Conservation (phyloP, 129 eudicot species). For the Rutidosis leptorrhynchoides region DNA sequence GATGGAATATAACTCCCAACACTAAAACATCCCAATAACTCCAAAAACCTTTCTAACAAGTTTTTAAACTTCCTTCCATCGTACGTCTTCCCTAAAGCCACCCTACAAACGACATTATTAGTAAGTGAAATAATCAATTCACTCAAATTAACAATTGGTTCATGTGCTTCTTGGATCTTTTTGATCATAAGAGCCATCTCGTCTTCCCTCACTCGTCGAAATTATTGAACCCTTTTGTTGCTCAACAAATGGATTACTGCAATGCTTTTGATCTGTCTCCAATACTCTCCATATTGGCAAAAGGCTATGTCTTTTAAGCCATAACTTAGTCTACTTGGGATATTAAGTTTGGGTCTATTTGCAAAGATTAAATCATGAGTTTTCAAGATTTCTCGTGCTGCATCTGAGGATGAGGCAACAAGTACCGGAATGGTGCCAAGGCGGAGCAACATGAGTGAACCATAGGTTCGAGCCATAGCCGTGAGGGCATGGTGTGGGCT, state of each 20-base stretch:
- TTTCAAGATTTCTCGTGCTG: constrained; percentile 47
- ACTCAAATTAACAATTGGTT: constrained; percentile 31
- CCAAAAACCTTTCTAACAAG: constrained; percentile 18
- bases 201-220: constrained; percentile 31
- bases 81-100: constrained; percentile 36
- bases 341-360: constrained; percentile 24
- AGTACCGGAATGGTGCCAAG: constrained; percentile 33
- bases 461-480: constrained; percentile 30
- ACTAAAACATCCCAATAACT: constrained; percentile 25
- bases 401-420: constrained; percentile 35
- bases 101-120: constrained; percentile 35
- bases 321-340: constrained; percentile 20
- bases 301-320: constrained; percentile 27
- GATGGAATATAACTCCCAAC: constrained; percentile 41
- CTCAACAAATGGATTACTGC: constrained; percentile 31
- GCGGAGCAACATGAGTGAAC: constrained; percentile 39
- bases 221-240: constrained; percentile 31
- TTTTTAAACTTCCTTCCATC: constrained; percentile 26
- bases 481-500: constrained; percentile 34
- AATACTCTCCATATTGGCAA: constrained; percentile 37
- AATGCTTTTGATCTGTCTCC: constrained; percentile 37
- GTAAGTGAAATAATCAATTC: constrained; percentile 27
- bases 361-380: constrained; percentile 37
- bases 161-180: constrained; percentile 2
- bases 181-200: constrained; percentile 23